phyloP scores from a whole-genome alignment of 108 stramenopile species.

The Parietichytrium sp. region DNA sequence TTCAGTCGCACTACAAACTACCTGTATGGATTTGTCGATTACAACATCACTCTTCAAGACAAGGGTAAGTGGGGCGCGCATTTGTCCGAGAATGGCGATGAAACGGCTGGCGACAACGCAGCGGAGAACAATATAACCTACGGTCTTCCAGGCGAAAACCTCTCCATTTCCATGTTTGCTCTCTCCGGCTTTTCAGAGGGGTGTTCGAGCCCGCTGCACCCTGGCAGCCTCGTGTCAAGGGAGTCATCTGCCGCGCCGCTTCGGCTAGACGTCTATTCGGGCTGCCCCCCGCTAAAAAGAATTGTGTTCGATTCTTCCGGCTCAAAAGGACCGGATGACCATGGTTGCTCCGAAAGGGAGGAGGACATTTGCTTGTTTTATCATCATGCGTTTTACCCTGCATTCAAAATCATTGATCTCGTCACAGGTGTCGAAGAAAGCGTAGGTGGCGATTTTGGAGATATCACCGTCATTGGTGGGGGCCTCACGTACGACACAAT shows the following conservation, averaged over 20 bases:
- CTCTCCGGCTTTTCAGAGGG: neutral
- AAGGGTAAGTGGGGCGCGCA: neutral
- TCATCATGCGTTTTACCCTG: neutral
- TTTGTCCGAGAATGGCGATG: neutral
- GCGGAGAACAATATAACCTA: neutral
- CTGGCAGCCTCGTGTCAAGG: neutral
- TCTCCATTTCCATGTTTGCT: neutral
- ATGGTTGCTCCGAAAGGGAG: neutral
- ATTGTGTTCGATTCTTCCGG: neutral
- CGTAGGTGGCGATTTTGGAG: neutral
- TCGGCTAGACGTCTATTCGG: conserved; percentile 18
- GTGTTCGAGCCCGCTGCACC: neutral
- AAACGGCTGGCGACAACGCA: neutral
- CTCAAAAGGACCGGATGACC: neutral
- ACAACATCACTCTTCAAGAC: neutral
- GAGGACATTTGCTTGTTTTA: conserved; percentile 32
- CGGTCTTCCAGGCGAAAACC: neutral
- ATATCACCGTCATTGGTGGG: neutral
- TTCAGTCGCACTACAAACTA: neutral
- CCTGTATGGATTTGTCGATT: neutral
- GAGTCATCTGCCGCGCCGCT: neutral
- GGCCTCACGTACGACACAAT: conserved; percentile 12
- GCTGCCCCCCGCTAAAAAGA: neutral
- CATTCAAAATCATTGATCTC: neutral
- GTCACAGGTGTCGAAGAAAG: no score